Percentiles rank a stretch among this genome's conserved stretches.
Conservation (phyloP, 208 protist genomes). For the Leishmania amazonensis region DNA sequence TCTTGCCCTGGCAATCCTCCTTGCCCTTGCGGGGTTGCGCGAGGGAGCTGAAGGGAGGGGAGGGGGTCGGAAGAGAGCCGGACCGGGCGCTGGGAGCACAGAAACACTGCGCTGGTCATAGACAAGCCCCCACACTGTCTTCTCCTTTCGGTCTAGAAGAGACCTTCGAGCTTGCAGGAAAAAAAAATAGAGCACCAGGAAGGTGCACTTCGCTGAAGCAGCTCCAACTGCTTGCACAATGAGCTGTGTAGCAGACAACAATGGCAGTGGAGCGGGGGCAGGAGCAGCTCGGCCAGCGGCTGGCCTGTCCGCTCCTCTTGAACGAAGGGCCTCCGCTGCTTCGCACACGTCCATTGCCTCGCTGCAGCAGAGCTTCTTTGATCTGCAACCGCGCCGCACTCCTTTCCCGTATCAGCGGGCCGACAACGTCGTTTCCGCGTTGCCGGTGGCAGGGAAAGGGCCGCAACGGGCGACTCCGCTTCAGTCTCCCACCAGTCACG, state of each 20-base stretch:
- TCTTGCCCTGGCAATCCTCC: neutral
- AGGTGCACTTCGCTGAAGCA: neutral
- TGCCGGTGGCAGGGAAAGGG: neutral
- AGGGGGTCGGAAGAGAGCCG: neutral
- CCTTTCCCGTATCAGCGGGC: neutral
- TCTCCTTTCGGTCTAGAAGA: neutral
- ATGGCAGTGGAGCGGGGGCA: neutral
- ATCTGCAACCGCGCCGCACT: conserved; percentile 7
- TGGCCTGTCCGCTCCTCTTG: neutral
- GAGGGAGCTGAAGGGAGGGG: neutral
- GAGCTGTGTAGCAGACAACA: neutral
- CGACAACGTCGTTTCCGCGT: neutral
- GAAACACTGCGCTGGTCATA: neutral
- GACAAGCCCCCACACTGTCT: neutral
- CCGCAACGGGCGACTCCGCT: neutral
- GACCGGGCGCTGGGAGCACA: neutral
- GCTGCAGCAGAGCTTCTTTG: conserved; percentile 32
- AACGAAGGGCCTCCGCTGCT: conserved; percentile 1
- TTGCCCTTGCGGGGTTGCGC: neutral
- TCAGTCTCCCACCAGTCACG: neutral
- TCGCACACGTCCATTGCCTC: conserved; percentile 22
- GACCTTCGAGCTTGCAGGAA: neutral
- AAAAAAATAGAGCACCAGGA: neutral
- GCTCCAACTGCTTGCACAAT: neutral
- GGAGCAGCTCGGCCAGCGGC: neutral